A percentile compares a stretch with the other conserved stretches of the same genome.
Conservation (phyloP, 176 grass and related monocot genomes). For the Musa itinerans region DNA sequence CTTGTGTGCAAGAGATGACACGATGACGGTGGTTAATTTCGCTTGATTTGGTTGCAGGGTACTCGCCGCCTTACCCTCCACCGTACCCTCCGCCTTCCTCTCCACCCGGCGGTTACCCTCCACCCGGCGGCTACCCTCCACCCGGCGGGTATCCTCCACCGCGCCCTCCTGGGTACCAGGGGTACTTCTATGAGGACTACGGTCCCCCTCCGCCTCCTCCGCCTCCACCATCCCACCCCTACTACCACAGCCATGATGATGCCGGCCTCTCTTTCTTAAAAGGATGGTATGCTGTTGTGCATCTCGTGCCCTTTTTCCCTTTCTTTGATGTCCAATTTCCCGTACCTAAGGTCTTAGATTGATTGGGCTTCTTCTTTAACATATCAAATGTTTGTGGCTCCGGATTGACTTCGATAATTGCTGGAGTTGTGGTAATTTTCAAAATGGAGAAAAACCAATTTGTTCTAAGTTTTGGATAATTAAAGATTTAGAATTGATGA, state of each 20-base stretch:
- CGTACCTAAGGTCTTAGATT: too few relatives aligned
- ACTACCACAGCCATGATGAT: slow-evolving; percentile 31
- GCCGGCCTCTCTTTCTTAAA: slow-evolving; percentile 66
- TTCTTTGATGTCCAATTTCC: background rate
- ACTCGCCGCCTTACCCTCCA: slow-evolving; percentile 34
- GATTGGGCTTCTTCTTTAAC: too few relatives aligned
- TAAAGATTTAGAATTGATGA: too few relatives aligned
- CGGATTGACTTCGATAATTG: too few relatives aligned
- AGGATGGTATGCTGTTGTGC: slow-evolving; percentile 63
- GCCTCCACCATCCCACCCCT: slow-evolving; percentile 24
- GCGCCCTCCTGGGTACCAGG: slow-evolving; percentile 67
- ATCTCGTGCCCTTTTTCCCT: background rate
- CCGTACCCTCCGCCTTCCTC: slow-evolving; percentile 5
- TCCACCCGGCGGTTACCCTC: background rate
- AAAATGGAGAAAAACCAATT: too few relatives aligned
- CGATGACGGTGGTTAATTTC: background rate
- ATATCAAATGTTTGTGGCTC: too few relatives aligned
- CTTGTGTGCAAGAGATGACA: background rate
- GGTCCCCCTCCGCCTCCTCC: slow-evolving; percentile 29
- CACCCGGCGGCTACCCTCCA: background rate
- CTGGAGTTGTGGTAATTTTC: too few relatives aligned
- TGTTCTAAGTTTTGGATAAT: too few relatives aligned
- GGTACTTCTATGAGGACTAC: slow-evolving; percentile 53
- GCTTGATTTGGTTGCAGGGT: slow-evolving; percentile 30
- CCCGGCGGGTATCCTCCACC: background rate